Conservation (phyloP, 176 grass and related monocot species). For the Carex myosuroides region DNA sequence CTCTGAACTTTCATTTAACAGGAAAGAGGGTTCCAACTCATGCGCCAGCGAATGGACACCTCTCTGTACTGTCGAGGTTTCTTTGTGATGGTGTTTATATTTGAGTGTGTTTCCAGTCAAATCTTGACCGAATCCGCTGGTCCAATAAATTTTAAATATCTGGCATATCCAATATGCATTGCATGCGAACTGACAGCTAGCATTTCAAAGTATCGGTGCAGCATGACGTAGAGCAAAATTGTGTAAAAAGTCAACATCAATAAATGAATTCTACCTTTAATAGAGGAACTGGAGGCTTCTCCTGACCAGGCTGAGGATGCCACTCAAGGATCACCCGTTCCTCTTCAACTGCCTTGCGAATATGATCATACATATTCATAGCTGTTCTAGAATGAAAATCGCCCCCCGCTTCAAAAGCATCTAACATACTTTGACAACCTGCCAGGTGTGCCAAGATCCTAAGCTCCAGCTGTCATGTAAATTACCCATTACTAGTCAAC, state of each 20-base stretch:
- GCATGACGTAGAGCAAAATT: not conserved
- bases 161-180: not conserved
- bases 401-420: slow-evolving; percentile 77
- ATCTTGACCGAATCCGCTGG: not conserved
- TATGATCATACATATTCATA: slow-evolving; percentile 89
- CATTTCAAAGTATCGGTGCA: not conserved
- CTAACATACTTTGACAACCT: slow-evolving; percentile 80
- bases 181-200: not conserved
- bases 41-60: not conserved
- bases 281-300: slow-evolving; percentile 75
- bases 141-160: not conserved
- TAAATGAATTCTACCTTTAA: slow-evolving; percentile 47
- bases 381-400: slow-evolving; percentile 95
- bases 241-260: not conserved
- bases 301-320: slow-evolving; percentile 66
- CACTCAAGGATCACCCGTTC: slow-evolving; percentile 76
- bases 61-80: not conserved
- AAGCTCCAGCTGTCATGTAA: slow-evolving; percentile 61
- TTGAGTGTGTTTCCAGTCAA: not conserved
- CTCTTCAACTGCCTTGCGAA: slow-evolving; percentile 70
- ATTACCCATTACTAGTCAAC: not conserved
- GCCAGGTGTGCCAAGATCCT: slow-evolving; percentile 91
- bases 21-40: not conserved
- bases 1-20: not conserved
- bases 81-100: not conserved